Evolutionary conservation across 768 basidiomycete species (phyloP), one percentile per base, ranked within the genome.

Genomic region (Mycena crocata): DNA sequence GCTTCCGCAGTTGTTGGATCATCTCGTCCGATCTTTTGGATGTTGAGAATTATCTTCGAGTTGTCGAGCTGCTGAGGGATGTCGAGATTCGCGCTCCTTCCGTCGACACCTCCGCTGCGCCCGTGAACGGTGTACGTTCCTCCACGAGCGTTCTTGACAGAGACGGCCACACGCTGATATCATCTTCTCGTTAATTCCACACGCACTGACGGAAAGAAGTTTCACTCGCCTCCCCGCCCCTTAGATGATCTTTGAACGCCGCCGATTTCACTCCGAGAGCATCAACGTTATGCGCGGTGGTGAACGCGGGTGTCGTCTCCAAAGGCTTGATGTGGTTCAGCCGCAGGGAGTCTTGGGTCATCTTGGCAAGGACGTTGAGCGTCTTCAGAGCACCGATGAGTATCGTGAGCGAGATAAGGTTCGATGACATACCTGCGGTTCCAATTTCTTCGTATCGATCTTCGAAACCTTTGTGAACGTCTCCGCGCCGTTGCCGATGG

Each of bases 1-100:
- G 76, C 75, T 66, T 92, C 90, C 30, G 92, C 90, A 24, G 70
- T 73, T 5, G 92, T 93, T 1, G 85, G 86, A 40, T 79, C 83
- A 42, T 85, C 89, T 35, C 81, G 83, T 0, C 90, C 90, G 67
- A 82, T 80, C 12, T 89, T 82, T 26, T 77, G 83, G 26, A 92
- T 79, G 9, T 74, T 74, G 0, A 71, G 58, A 31, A 87, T 76
- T 1, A 74, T 78, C 75, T 63, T 81, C 71, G 76, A 75, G 59
- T 55, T 82, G 61, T 58, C 70, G 42, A 66, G 66, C 19, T 69
- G 61, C 67, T 73, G 66, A 10, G 61, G 58, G 14, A 77, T 67
- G 54, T 65, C 69, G 45, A 84, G 70, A 23, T 71, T 64, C 2
- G 70, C 76, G 0, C 74, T 70, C 55, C 74, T 77, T 0, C 89